A percentile compares a stretch with the other conserved stretches of the same genome.
phyloP scores from a whole-genome alignment of 2,329 filamentous ascomycete species.

The Fusarium oxysporum region DNA sequence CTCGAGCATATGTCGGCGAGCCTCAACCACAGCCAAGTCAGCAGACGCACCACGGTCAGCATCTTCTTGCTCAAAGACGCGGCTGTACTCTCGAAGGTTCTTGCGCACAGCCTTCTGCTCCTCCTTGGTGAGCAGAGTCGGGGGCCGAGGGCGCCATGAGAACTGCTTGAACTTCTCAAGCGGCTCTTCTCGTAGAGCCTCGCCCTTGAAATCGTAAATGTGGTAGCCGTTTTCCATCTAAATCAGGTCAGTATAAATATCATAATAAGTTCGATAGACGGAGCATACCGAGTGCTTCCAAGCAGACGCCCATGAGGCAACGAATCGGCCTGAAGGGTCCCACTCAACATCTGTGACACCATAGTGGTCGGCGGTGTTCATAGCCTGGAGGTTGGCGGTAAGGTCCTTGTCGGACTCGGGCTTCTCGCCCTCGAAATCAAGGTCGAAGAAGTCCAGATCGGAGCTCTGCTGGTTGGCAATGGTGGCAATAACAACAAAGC shows the following conservation, averaged over 20 bases:
- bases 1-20: slow-evolving; percentile 80
- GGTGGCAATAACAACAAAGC: slow-evolving; percentile 94
- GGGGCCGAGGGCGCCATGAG: slow-evolving; percentile 90
- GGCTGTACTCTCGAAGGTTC: slow-evolving; percentile 97
- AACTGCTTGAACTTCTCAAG: slow-evolving; percentile 99
- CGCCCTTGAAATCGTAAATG: slow-evolving; percentile 95
- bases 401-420: slow-evolving; percentile 93
- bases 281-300: slow-evolving; percentile 92
- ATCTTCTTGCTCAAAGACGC: slow-evolving; percentile 95
- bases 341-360: slow-evolving; percentile 98
- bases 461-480: slow-evolving; percentile 93
- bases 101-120: slow-evolving; percentile 98
- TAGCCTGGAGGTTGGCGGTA: slow-evolving; percentile 92
- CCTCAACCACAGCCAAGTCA: slow-evolving; percentile 93
- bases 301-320: slow-evolving; percentile 90
- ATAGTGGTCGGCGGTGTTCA: slow-evolving; percentile 95
- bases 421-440: slow-evolving; percentile 98
- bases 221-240: slow-evolving; percentile 99
- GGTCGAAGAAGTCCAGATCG: slow-evolving; percentile 96
- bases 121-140: slow-evolving; percentile 92
- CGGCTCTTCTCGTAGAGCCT: slow-evolving; percentile 87
- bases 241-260: slow-evolving; percentile 15
- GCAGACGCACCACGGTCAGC: slow-evolving; percentile 92
- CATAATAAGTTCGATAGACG: slow-evolving; percentile 24
- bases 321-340: slow-evolving; percentile 95